A percentile compares a stretch with the other conserved stretches of the same genome.
Conservation (phyloP, 1,284 basidiomycete species). For the Abortiporus biennis region DNA sequence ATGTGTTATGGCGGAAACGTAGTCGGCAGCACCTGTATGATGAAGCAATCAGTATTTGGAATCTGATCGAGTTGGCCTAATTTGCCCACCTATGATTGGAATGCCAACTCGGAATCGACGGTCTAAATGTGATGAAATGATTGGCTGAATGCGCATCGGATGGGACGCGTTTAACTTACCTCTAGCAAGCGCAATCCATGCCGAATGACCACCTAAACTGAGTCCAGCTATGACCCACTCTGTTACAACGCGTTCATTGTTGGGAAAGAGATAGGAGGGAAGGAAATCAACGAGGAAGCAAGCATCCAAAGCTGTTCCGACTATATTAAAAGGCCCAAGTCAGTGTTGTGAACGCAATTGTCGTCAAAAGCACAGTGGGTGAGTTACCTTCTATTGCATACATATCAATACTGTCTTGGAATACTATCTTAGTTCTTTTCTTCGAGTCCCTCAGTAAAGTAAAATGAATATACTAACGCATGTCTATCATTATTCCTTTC, state of each 20-base stretch:
- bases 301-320: conserved; percentile 71
- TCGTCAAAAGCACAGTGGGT: neutral
- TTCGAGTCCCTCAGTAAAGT: neutral
- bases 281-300: conserved; percentile 81
- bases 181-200: conserved; percentile 62
- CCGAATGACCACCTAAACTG: conserved; percentile 74
- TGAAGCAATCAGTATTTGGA: too few relatives aligned
- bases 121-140: conserved; percentile 43
- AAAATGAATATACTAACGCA: conserved; percentile 39
- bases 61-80: neutral
- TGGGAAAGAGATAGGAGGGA: conserved; percentile 71
- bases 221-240: conserved; percentile 70
- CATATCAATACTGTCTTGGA: conserved; percentile 68
- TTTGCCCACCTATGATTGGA: conserved; percentile 55
- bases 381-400: conserved; percentile 60
- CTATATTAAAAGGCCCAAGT: conserved; percentile 21
- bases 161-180: neutral
- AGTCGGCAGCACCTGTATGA: conserved; percentile 40
- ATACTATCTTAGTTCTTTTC: conserved; percentile 8
- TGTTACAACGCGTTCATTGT: conserved; percentile 54
- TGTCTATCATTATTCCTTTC: conserved; percentile 52
- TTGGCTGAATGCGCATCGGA: neutral
- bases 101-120: conserved; percentile 66
- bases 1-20: conserved; percentile 48
- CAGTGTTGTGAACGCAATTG: neutral